phyloP scores from a whole-genome alignment of 2,329 filamentous ascomycete genomes.

The Plectosphaerella plurivora region DNA sequence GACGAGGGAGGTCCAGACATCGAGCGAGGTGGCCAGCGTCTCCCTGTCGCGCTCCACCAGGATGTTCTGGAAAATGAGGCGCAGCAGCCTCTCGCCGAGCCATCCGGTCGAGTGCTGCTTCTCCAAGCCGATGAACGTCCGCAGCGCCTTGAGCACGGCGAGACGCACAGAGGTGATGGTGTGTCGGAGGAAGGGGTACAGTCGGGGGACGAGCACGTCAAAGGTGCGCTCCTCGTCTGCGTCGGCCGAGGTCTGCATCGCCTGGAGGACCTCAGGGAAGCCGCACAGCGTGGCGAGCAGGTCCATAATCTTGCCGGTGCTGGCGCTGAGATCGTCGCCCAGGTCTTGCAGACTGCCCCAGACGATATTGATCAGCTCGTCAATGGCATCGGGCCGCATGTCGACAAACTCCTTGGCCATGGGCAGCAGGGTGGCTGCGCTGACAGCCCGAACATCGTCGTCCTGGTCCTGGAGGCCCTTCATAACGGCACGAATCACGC shows the following conservation, averaged over 20 bases:
- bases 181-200: conserved; percentile 94
- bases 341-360: conserved; percentile 96
- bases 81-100: conserved; percentile 84
- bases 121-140: conserved; percentile 88
- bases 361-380: conserved; percentile 84
- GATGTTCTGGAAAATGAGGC: conserved; percentile 91
- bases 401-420: conserved; percentile 94
- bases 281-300: conserved; percentile 91
- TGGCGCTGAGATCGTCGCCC: conserved; percentile 95
- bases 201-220: conserved; percentile 81
- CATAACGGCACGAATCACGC: conserved; percentile 88
- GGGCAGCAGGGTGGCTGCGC: conserved; percentile 93
- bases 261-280: conserved; percentile 85
- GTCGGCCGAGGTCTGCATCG: conserved; percentile 87
- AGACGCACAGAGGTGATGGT: conserved; percentile 95
- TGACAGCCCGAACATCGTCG: conserved; percentile 94
- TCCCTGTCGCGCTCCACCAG: conserved; percentile 85
- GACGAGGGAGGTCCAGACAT: conserved; percentile 81
- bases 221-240: conserved; percentile 86
- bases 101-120: conserved; percentile 78
- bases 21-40: conserved; percentile 76
- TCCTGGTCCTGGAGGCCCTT: conserved; percentile 87
- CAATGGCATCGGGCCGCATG: conserved; percentile 72
- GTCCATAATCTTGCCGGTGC: conserved; percentile 98
- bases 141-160: conserved; percentile 85